A percentile compares a stretch with the other conserved stretches of the same genome.
phyloP scores from a whole-genome alignment of 495 filamentous ascomycete species.

The Tuber indicum region DNA sequence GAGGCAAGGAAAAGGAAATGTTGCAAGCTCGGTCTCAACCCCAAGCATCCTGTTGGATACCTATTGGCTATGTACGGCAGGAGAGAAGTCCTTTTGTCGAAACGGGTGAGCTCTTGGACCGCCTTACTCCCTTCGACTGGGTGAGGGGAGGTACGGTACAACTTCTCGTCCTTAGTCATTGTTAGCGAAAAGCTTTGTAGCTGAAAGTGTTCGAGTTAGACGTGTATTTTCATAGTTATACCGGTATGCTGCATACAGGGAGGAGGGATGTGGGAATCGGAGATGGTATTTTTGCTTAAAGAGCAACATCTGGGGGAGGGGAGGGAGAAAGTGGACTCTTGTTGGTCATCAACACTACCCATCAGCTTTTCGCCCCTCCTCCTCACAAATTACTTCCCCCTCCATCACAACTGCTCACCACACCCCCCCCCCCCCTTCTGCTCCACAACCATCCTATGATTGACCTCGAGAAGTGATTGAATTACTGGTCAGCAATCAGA shows the following conservation, averaged over 20 bases:
- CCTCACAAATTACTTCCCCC: slow-evolving; percentile 12
- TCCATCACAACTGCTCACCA: slow-evolving; percentile 25
- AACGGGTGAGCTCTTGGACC: background rate
- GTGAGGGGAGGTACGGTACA: background rate
- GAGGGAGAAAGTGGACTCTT: slow-evolving; percentile 1
- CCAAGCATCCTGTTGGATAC: background rate
- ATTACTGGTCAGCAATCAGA: background rate
- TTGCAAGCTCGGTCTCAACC: background rate
- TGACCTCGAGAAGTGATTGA: background rate
- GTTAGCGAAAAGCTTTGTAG: slow-evolving; percentile 1
- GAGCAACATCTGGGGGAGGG: background rate
- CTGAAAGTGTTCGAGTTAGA: background rate
- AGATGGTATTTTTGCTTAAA: background rate
- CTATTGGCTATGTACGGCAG: background rate
- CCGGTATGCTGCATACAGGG: background rate
- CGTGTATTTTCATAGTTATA: background rate
- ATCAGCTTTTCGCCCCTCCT: slow-evolving; percentile 9
- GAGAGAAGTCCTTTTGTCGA: background rate
- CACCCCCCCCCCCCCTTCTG: slow-evolving; percentile 6
- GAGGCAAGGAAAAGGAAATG: background rate
- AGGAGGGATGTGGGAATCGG: background rate
- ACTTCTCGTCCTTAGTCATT: background rate
- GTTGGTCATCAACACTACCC: slow-evolving; percentile 12
- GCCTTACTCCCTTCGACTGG: background rate
- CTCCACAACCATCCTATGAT: background rate